Base-by-base conservation (phyloP, 257 asterid species). In the Cordia subcordata region DNA sequence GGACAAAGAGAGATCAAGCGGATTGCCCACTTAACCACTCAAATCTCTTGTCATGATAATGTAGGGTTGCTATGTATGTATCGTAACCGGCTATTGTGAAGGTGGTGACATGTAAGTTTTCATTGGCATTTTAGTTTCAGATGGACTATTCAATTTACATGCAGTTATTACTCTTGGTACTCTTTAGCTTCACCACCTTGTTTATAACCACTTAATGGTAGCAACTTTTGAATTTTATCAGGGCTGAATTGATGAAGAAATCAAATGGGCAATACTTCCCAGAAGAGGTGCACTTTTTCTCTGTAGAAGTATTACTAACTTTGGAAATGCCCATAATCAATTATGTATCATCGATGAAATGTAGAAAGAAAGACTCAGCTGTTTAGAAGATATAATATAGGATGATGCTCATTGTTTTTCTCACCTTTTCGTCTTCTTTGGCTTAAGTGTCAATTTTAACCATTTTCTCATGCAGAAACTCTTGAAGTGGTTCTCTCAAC, bases 61-160 rank as follows among this genome's bases (percentile, higher is more conserved):
- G 61, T 76, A 89, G 99, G 99, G 99, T 54, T 93, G 99, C 75
- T 93, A 89, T 76, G 99, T 93, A 61, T 93, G 99, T 82, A 93
- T 93, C 63, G 87, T 93, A 53, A 93, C 99, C 18, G 95, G 99
- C 62, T 89, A 89, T 78, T 93, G 99, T 58, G 99, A 93, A 75
- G 97, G 97, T 22, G 99, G 99, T 50, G 99, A 93, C 82, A 86
- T 93, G 99, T 93, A 79, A 86, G 96, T 77, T 60, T n/a, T 50
- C 52, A 19, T 38, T 15, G 33, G 16, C 20, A 27, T 1, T 23
- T 11, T 17, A 35, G 20, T 13, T 27, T 13, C 16, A 5, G 27
- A 10, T 68, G 38, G 55, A 53, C 33, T 27, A 49, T 49, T 19
- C 59, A 40, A 19, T 62, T 38, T 57, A 17, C 27, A n/a, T 18